Conservation (phyloP, 2,329 filamentous ascomycete genomes). For the Pochonia chlamydosporia region DNA sequence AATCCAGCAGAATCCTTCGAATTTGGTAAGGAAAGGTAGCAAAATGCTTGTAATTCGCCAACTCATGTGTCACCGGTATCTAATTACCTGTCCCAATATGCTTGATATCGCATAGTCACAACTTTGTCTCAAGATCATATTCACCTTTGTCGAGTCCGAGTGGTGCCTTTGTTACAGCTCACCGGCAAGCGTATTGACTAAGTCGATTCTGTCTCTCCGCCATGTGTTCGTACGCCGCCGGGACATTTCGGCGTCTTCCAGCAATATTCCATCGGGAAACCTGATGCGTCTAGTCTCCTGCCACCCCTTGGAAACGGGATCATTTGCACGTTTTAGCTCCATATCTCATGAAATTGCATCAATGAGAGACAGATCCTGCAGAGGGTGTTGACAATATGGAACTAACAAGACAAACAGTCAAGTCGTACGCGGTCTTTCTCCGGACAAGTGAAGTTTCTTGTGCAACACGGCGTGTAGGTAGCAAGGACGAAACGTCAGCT, state of each 20-base stretch:
- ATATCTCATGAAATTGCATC: background rate
- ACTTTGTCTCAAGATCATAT: no score
- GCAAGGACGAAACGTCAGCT: background rate
- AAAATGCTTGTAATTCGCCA: no score
- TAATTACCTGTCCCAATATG: no score
- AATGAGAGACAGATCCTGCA: background rate
- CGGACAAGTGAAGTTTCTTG: background rate
- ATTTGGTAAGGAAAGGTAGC: no score
- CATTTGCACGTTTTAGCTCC: constrained; percentile 1
- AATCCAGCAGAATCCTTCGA: no score
- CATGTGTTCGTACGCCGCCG: constrained; percentile 7
- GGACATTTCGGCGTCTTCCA: constrained; percentile 4
- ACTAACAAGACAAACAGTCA: background rate
- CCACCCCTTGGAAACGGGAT: background rate
- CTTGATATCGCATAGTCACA: no score
- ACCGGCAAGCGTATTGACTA: background rate
- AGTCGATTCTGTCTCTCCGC: background rate
- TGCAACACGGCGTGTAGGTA: background rate
- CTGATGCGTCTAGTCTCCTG: background rate
- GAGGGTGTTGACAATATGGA: background rate
- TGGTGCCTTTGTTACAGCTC: background rate
- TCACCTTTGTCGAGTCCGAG: background rate
- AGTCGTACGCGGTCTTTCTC: background rate
- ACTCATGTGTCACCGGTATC: no score
- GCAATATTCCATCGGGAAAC: constrained; percentile 10